Evolutionary conservation across 331 rosid genomes (phyloP).

Genomic region (Saraca asoca): DNA sequence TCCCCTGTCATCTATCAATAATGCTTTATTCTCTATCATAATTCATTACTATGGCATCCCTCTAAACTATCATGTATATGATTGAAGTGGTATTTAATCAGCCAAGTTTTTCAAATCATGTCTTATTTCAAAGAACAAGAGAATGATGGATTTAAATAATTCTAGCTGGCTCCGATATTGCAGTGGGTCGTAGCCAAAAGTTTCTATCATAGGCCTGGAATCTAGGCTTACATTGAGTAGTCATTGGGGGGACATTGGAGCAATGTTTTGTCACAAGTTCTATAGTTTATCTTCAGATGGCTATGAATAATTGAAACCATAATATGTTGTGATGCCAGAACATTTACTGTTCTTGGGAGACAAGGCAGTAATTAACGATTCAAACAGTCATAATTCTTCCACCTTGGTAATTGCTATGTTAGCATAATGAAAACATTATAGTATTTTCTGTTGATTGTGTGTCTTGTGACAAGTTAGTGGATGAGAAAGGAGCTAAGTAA

Average conservation of each 20-base stretch:
- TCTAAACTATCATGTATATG: slow-evolving; percentile 21
- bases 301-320: slow-evolving; percentile 37
- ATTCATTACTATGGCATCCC: slow-evolving; percentile 34
- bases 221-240: slow-evolving; percentile 43
- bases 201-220: slow-evolving; percentile 36
- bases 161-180: slow-evolving; percentile 27
- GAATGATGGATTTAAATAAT: slow-evolving; percentile 35
- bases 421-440: slow-evolving; percentile 33
- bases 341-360: slow-evolving; percentile 38
- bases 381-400: slow-evolving; percentile 33
- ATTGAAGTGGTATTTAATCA: slow-evolving; percentile 26
- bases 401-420: slow-evolving; percentile 47
- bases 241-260: slow-evolving; percentile 31
- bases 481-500: neutral
- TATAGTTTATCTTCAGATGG: slow-evolving; percentile 7
- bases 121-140: slow-evolving; percentile 36
- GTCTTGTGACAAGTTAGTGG: slow-evolving; percentile 16
- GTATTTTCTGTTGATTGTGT: slow-evolving; percentile 21
- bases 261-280: slow-evolving; percentile 27
- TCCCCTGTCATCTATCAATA: slow-evolving; percentile 29
- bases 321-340: slow-evolving; percentile 37
- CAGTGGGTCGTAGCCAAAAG: slow-evolving; percentile 34
- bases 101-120: slow-evolving; percentile 19
- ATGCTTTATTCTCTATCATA: slow-evolving; percentile 36
- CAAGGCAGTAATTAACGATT: slow-evolving; percentile 41